Conservation (phyloP, 2,329 filamentous ascomycete genomes). For the Gnomoniopsis sp. region DNA sequence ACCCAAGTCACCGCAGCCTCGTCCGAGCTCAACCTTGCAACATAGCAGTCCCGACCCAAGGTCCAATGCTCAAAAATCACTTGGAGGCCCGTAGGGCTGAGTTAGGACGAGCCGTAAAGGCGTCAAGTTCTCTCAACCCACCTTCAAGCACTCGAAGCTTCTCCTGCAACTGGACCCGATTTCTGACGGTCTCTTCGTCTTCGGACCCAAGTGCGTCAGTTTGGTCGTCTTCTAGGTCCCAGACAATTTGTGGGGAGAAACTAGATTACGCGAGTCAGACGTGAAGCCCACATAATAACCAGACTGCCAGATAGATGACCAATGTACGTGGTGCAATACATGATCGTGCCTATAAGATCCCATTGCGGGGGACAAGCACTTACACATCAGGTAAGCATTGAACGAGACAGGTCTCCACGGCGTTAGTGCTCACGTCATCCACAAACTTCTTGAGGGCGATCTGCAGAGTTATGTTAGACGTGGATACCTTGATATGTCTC, state of each 20-base stretch:
- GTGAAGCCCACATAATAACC: neutral
- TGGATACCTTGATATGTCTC: slow-evolving; percentile 2
- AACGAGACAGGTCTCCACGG: slow-evolving; percentile 25
- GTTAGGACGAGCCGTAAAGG: slow-evolving; percentile 21
- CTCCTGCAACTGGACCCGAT: slow-evolving; percentile 20
- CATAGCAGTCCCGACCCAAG: neutral
- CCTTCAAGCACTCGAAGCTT: slow-evolving; percentile 23
- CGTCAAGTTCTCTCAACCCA: slow-evolving; percentile 24
- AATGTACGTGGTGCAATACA: no score
- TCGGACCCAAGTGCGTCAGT: slow-evolving; percentile 24
- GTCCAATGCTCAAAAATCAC: neutral
- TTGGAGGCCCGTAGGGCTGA: neutral
- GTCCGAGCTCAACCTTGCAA: neutral
- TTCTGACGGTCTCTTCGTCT: slow-evolving; percentile 21
- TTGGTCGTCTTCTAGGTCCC: slow-evolving; percentile 23
- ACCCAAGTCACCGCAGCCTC: neutral
- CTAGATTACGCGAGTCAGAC: slow-evolving; percentile 3
- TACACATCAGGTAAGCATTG: slow-evolving; percentile 26
- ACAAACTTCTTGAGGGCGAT: slow-evolving; percentile 27
- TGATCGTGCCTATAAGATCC: neutral
- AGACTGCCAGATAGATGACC: neutral
- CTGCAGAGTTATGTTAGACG: slow-evolving; percentile 8
- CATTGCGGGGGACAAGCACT: slow-evolving; percentile 10
- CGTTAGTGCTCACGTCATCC: slow-evolving; percentile 26
- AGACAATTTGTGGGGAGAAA: slow-evolving; percentile 24